These are phyloP conservation scores for Bertia moriformis DNA, from an alignment of 2,329 filamentous ascomycete species.

Conservation along the genomic window DNA sequence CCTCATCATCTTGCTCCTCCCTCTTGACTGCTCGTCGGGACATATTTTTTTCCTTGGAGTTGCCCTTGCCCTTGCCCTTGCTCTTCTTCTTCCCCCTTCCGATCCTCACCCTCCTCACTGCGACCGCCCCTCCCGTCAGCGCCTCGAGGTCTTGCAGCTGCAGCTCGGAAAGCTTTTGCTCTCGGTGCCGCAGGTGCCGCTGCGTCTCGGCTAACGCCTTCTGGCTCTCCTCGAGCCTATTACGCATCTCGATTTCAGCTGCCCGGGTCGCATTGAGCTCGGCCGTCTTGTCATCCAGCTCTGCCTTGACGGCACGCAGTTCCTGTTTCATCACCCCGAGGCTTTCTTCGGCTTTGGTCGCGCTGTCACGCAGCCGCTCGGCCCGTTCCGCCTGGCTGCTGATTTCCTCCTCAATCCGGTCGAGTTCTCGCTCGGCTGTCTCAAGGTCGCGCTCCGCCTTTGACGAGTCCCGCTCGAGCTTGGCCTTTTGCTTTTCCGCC, in stretches of 20 bases:
- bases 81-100: no score
- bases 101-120: no score
- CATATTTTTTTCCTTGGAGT: constrained; percentile 10
- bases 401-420: constrained; percentile 66
- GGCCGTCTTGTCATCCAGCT: constrained; percentile 71
- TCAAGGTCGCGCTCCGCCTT: constrained; percentile 72
- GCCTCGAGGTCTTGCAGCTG: constrained; percentile 68
- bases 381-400: constrained; percentile 63
- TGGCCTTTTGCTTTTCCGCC: constrained; percentile 78
- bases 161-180: constrained; percentile 77
- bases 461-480: constrained; percentile 69
- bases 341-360: constrained; percentile 69
- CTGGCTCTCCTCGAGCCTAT: constrained; percentile 91
- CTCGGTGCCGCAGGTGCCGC: constrained; percentile 70
- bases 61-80: no score
- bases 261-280: constrained; percentile 83
- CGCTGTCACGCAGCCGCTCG: constrained; percentile 55
- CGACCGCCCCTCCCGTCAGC: constrained; percentile 36
- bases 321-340: constrained; percentile 69
- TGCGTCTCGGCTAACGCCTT: constrained; percentile 78
- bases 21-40: constrained; percentile 8
- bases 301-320: constrained; percentile 63
- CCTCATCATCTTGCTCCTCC: constrained; percentile 6
- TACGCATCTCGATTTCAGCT: constrained; percentile 92
- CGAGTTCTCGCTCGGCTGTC: constrained; percentile 55